Percentiles rank a stretch among this genome's conserved stretches.
These are phyloP conservation scores for Emiliania huxleyi DNA, from an alignment of 78 protist genomes.

Conservation along the genomic window DNA sequence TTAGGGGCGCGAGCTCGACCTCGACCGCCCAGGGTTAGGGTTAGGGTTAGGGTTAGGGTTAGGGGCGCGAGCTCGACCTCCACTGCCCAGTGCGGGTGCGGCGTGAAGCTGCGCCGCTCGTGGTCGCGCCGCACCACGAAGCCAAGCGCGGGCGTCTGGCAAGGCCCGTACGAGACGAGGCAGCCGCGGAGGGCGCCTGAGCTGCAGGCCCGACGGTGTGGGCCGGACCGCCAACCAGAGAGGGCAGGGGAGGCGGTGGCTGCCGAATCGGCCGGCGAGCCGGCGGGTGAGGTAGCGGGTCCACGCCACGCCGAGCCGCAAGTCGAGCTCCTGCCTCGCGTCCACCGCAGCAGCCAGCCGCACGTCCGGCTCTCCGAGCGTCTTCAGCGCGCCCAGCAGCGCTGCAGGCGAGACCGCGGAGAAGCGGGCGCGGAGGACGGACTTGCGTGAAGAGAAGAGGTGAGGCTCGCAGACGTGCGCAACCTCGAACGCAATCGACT, in stretches of 20 bases:
- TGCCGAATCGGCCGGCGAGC: background rate
- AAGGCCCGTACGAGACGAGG: constrained; percentile 69
- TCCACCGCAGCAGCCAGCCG: constrained; percentile 59
- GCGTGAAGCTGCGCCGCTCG: constrained; percentile 27
- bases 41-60: background rate
- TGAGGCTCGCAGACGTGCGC: background rate
- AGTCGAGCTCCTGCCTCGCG: constrained; percentile 66
- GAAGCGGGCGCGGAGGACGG: constrained; percentile 57
- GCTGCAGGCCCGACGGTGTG: too few relatives aligned
- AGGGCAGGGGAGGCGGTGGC: too few relatives aligned
- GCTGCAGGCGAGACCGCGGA: constrained; percentile 36
- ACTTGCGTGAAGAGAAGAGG: background rate
- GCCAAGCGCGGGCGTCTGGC: constrained; percentile 69
- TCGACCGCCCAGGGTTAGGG: background rate
- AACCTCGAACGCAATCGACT: constrained; percentile 83
- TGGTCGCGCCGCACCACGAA: constrained; percentile 62
- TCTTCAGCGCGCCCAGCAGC: constrained; percentile 36
- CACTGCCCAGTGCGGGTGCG: constrained; percentile 37
- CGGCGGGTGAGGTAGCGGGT: constrained; percentile 41
- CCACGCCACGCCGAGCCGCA: constrained; percentile 64
- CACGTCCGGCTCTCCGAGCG: constrained; percentile 49
- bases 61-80: background rate
- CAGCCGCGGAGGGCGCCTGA: background rate
- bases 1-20: too few relatives aligned
- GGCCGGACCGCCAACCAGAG: too few relatives aligned